A percentile compares a stretch with the other conserved stretches of the same genome.
Conservation (phyloP, 2,329 filamentous ascomycete species). For the Sclerotinia borealis region DNA sequence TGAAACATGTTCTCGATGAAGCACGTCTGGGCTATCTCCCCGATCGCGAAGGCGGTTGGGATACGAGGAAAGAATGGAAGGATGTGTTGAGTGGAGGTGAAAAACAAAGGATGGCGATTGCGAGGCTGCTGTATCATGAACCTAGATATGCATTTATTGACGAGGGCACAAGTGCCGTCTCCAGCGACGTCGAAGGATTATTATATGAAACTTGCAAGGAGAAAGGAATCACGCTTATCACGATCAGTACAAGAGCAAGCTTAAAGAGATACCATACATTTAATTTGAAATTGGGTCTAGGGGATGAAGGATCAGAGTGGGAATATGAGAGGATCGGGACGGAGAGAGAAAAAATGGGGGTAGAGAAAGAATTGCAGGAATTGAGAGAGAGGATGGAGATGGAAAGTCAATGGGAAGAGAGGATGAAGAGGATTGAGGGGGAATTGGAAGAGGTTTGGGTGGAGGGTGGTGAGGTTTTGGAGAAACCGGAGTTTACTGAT, state of each 20-base stretch:
- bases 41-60: conserved; percentile 90
- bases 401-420: conserved; percentile 77
- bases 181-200: conserved; percentile 86
- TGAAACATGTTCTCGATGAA: conserved; percentile 73
- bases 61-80: conserved; percentile 97
- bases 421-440: conserved; percentile 72
- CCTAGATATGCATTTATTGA: conserved; percentile 92
- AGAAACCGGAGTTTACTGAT: conserved; percentile 14
- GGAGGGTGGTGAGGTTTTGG: conserved; percentile 27
- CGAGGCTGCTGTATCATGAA: conserved; percentile 87
- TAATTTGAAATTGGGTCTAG: conserved; percentile 78
- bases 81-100: conserved; percentile 95
- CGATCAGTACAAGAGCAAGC: conserved; percentile 88
- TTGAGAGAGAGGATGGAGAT: conserved; percentile 72
- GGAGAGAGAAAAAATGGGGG: conserved; percentile 83
- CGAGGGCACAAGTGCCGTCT: conserved; percentile 91
- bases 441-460: conserved; percentile 54
- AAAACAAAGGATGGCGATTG: conserved; percentile 93
- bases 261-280: conserved; percentile 94
- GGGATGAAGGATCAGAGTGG: conserved; percentile 79
- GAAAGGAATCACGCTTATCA: conserved; percentile 90
- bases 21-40: conserved; percentile 84
- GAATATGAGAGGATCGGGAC: conserved; percentile 92
- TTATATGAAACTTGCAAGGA: conserved; percentile 92
- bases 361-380: conserved; percentile 85